A percentile compares a stretch with the other conserved stretches of the same genome.
Evolutionary conservation across 768 basidiomycete species (phyloP).

Genomic region (Termitomyces sp.): DNA sequence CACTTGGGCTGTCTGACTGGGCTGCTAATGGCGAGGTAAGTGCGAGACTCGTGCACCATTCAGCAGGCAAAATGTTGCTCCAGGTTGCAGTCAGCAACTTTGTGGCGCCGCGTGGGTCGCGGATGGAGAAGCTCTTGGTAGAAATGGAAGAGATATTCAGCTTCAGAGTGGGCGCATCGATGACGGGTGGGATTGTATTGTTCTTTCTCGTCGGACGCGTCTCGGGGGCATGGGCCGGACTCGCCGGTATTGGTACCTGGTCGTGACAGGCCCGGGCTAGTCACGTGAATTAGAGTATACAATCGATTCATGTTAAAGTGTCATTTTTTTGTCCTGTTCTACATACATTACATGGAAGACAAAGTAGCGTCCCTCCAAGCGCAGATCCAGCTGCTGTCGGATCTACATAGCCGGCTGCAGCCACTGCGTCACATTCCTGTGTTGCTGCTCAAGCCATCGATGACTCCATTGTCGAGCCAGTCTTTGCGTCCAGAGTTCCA

Average conservation of each 20-base stretch:
- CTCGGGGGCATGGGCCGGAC: constrained; percentile 30
- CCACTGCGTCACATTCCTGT: constrained; percentile 43
- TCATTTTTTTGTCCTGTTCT: neutral
- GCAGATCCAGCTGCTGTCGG: constrained; percentile 44
- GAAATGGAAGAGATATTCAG: constrained; percentile 20
- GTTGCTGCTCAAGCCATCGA: constrained; percentile 37
- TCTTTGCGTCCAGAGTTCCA: constrained; percentile 37
- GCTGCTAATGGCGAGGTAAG: constrained; percentile 11
- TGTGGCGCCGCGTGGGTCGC: neutral
- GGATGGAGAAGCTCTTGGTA: constrained; percentile 1
- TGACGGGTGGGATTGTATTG: constrained; percentile 23
- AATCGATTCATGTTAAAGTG: neutral
- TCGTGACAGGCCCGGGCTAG: constrained; percentile 10
- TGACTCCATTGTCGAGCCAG: constrained; percentile 20
- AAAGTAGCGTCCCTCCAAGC: constrained; percentile 25
- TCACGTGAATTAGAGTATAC: constrained; percentile 4
- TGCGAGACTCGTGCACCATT: constrained; percentile 8
- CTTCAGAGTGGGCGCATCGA: constrained; percentile 20
- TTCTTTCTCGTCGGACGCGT: constrained; percentile 37
- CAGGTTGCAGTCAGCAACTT: neutral
- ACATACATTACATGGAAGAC: constrained; percentile 11
- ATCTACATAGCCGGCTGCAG: constrained; percentile 42
- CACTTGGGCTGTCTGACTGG: constrained; percentile 28
- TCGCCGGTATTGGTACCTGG: constrained; percentile 34
- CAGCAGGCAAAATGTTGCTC: constrained; percentile 3